Percentiles rank a stretch among this genome's conserved stretches.
Conservation (phyloP, 306 rosid species). For the Vicia sativa region DNA sequence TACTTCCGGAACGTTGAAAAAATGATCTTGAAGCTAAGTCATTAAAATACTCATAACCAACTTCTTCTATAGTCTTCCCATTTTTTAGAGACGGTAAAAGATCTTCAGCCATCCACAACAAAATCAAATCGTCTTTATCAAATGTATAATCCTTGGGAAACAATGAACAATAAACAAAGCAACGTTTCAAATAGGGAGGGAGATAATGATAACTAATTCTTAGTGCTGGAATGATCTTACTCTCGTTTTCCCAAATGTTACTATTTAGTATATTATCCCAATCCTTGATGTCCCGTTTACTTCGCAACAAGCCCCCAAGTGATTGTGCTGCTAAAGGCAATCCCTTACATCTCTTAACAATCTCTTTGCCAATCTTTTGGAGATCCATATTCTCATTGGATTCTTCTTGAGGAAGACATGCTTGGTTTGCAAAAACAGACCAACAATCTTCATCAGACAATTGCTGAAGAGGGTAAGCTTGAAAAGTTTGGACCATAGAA, state of each 20-base stretch:
- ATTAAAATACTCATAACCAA: too few species aligned
- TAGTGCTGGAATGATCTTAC: conserved; percentile 24
- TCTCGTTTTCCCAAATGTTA: not conserved
- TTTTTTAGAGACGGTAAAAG: too few species aligned
- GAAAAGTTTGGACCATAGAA: conserved; percentile 2
- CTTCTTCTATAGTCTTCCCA: too few species aligned
- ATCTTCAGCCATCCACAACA: too few species aligned
- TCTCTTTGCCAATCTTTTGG: not conserved
- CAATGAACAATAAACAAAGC: too few species aligned
- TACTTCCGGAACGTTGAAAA: too few species aligned
- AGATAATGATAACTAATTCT: too few species aligned
- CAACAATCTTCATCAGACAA: not conserved
- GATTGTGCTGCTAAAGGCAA: conserved; percentile 28
- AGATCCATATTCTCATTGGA: not conserved
- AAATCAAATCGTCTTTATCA: too few species aligned
- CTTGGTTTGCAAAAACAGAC: too few species aligned
- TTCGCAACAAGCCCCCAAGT: conserved; percentile 15
- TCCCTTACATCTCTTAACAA: conserved; percentile 21
- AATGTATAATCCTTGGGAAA: too few species aligned
- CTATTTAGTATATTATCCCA: conserved; percentile 9
- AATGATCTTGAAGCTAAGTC: too few species aligned
- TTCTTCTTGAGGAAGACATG: not conserved
- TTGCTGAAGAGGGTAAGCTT: not conserved
- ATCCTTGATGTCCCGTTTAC: not conserved
- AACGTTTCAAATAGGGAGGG: too few species aligned